These are phyloP conservation scores for Trichomonas vaginalis DNA, from an alignment of 208 protist species.

Conservation along the genomic window DNA sequence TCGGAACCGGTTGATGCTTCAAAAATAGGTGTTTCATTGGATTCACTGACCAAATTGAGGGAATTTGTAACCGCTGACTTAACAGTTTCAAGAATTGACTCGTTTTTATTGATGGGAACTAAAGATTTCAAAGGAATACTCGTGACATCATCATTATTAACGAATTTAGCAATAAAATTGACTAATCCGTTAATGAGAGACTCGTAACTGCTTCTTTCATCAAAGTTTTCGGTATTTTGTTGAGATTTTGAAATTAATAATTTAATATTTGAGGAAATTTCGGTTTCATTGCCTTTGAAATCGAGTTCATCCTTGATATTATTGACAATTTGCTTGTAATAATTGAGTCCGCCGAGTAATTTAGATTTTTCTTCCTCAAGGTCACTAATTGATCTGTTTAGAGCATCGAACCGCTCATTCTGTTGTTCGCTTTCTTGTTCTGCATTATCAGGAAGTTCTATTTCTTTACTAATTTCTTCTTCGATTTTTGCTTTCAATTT, in stretches of 20 bases:
- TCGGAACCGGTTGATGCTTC: not conserved
- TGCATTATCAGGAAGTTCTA: not conserved
- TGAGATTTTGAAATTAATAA: not conserved
- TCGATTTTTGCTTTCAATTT: not conserved
- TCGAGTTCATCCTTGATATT: not conserved
- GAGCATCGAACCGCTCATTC: too few species aligned
- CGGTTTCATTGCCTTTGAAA: not conserved
- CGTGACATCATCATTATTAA: not conserved
- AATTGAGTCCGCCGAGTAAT: not conserved
- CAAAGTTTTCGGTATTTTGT: not conserved
- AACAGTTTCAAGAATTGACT: not conserved
- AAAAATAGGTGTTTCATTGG: not conserved
- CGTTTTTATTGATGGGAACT: not conserved
- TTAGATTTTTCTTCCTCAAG: not conserved
- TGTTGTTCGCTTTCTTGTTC: not conserved
- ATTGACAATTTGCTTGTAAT: not conserved
- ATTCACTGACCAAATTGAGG: not conserved
- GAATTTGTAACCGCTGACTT: not conserved
- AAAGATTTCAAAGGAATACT: not conserved
- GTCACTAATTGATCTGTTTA: not conserved
- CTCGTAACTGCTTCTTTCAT: not conserved
- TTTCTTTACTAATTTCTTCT: not conserved
- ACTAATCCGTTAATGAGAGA: not conserved
- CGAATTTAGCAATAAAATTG: not conserved
- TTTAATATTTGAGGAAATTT: not conserved